Base-by-base conservation (phyloP, 805 yeast genomes). In the Yueomyces sinensis region DNA sequence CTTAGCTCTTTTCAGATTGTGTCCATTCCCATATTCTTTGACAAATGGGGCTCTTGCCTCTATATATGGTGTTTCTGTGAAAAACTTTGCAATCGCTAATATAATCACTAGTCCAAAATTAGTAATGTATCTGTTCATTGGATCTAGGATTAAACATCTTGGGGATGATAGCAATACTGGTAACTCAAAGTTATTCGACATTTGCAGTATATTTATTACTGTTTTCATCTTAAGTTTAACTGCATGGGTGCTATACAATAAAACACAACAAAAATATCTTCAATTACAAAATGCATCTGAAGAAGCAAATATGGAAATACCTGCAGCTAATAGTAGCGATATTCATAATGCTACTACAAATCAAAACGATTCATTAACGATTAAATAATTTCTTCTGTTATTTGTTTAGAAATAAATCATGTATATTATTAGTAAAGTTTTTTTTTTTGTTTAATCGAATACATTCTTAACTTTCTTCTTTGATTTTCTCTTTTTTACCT, bases 31-130 rank as follows among this genome's bases (percentile, higher is more conserved):
- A 0, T 91, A 86, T 52, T 84, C 95, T 3, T 61, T 89, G 23
- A 78, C 91, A 0, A 89, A 89, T 49, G 96, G 95, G 4, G 96
- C 94, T 0, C 65, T 91, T 43, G 91, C 94, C 9, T 78, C 93
- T 2, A 71, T 89, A 13, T 95, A 93, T 0, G 80, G 82, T 14
- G 66, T 89, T 11, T 63, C 77, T 0, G 59, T 76, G 2, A 40
- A 56, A 29, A 73, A 75, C 18, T 89, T 80, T 53, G 61, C 76
- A 3, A 49, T 76, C 23, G 94, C 95, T 1, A 77, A 86, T 17
- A 42, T 74, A 0, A 53, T 83, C 24, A 74, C 94, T 2, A 73
- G 94, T 0, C 97, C 97, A 6, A 91, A 87, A 50, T 60, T 79
- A 40, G 51, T 82, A n/a, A 61, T 82, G 34, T 82, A 78, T 46